These are phyloP conservation scores for Xerophyta viscosa DNA, from an alignment of 106 monocot species.

Conservation along the genomic window DNA sequence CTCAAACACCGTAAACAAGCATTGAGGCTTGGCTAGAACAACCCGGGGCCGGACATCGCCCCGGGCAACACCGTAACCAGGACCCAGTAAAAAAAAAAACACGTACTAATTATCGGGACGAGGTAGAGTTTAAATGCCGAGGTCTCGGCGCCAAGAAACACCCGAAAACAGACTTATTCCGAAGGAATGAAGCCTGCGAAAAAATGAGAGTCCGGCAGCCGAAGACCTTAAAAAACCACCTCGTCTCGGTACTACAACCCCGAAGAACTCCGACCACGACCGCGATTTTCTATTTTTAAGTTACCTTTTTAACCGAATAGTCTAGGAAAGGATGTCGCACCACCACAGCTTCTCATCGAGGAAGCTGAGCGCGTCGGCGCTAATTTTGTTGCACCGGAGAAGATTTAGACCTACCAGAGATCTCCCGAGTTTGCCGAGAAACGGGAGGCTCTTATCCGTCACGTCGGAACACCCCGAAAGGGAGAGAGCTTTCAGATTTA, in stretches of 20 bases:
- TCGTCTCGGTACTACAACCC: conserved; percentile 11
- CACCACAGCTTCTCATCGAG: conserved; percentile 68
- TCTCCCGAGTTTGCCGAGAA: conserved; percentile 39
- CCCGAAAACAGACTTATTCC: conserved; percentile 13
- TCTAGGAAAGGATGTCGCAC: conserved; percentile 71
- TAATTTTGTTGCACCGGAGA: conserved; percentile 53
- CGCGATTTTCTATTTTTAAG: conserved; percentile 1
- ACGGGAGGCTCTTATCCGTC: conserved; percentile 40
- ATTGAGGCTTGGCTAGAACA: conserved; percentile 14
- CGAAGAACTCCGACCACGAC: conserved; percentile 17
- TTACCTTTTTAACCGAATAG: background rate
- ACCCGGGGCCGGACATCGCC: conserved; percentile 2
- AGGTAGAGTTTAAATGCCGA: conserved; percentile 14
- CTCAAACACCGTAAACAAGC: background rate
- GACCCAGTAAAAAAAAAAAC: conserved; percentile 11
- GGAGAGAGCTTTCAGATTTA: conserved; percentile 49
- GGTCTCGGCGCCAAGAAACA: conserved; percentile 29
- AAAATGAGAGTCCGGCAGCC: conserved; percentile 33
- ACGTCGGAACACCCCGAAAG: conserved; percentile 58
- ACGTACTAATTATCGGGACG: conserved; percentile 10
- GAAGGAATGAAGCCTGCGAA: conserved; percentile 18
- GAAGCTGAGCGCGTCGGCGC: conserved; percentile 20
- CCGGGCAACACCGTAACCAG: conserved; percentile 13
- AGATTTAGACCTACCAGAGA: conserved; percentile 64
- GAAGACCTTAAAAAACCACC: conserved; percentile 21